Conservation (phyloP, 257 asterid species). For the Solanum ossicruentum region DNA sequence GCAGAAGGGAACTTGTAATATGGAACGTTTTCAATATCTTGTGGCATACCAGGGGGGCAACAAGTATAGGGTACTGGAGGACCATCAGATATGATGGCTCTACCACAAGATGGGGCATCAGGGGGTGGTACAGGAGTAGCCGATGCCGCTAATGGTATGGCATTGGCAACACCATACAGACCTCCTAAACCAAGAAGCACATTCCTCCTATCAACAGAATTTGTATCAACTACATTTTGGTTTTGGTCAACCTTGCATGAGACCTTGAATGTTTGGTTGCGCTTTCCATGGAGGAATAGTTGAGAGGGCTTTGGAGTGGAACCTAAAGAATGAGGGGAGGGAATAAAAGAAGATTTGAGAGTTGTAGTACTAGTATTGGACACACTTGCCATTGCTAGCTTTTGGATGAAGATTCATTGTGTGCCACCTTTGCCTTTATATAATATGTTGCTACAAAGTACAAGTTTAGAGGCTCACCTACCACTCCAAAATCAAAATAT, state of each 20-base stretch:
- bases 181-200: background rate
- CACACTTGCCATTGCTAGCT: background rate
- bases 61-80: background rate
- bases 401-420: background rate
- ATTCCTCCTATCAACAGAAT: background rate
- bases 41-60: background rate
- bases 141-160: background rate
- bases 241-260: background rate
- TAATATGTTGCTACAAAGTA: background rate
- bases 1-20: background rate
- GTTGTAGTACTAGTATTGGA: background rate
- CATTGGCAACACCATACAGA: background rate
- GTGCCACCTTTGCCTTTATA: background rate
- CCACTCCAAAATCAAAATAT: background rate
- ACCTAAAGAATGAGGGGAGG: background rate
- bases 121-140: background rate
- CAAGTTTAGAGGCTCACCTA: background rate
- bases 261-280: background rate
- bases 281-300: background rate
- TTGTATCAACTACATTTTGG: too few species aligned
- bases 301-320: background rate
- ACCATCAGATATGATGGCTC: background rate
- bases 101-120: background rate
- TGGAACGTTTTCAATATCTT: background rate
- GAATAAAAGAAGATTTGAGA: background rate